phyloP scores from a whole-genome alignment of 768 basidiomycete species.

The Pilatotrama ljubarskyi region DNA sequence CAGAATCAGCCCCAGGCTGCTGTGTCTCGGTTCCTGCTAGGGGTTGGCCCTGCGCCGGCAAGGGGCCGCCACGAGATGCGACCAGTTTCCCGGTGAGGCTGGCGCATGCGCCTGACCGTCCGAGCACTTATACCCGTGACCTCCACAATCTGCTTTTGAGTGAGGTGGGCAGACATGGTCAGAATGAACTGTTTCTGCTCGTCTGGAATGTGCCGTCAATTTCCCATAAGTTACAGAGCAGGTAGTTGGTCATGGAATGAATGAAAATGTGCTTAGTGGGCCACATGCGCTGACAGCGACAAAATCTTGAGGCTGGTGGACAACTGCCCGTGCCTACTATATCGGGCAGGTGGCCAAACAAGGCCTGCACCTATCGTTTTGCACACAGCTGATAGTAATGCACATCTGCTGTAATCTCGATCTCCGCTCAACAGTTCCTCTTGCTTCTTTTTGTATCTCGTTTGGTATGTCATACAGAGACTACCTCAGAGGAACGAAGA shows the following conservation, averaged over 20 bases:
- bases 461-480: too few relatives aligned
- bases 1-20: too few relatives aligned
- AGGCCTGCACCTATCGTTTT: neutral
- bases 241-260: neutral
- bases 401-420: too few relatives aligned
- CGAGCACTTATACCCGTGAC: conserved; percentile 2
- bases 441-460: too few relatives aligned
- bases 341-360: too few relatives aligned
- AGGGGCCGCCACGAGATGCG: neutral
- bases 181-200: conserved; percentile 5
- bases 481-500: too few relatives aligned
- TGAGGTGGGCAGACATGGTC: neutral
- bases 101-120: neutral
- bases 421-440: too few relatives aligned
- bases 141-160: neutral
- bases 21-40: too few relatives aligned
- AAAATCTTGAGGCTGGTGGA: neutral
- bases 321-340: too few relatives aligned
- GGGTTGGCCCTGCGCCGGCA: neutral
- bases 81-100: neutral
- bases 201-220: conserved; percentile 4
- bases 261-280: neutral
- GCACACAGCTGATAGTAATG: neutral
- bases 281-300: neutral
- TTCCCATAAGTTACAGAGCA: neutral